These are phyloP conservation scores for Chlorella vulgaris DNA, from an alignment of 139 green algal genomes.

Conservation along the genomic window DNA sequence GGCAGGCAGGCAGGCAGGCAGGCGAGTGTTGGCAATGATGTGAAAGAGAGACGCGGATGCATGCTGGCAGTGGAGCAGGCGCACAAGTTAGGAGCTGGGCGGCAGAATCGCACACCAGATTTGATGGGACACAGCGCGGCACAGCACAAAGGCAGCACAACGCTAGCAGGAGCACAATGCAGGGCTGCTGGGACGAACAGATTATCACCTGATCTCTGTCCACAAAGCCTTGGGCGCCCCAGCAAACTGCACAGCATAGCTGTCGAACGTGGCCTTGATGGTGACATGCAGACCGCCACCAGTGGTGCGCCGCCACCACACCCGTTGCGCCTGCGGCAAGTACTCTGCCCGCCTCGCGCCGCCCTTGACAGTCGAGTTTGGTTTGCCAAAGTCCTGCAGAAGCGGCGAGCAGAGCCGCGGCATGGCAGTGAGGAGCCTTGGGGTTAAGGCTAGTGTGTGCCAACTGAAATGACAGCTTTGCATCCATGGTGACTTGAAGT, in stretches of 20 bases:
- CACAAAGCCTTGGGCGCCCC: constrained; percentile 49
- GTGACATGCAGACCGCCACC: constrained; percentile 31
- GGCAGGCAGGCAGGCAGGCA: background rate
- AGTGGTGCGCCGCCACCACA: constrained; percentile 8
- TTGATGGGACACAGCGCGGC: too few species aligned
- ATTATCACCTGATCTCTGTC: constrained; percentile 42
- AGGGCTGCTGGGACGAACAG: background rate
- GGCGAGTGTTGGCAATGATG: background rate
- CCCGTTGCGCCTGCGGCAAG: background rate
- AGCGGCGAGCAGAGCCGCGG: background rate
- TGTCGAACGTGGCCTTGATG: constrained; percentile 17
- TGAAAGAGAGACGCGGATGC: too few species aligned
- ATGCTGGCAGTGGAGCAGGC: too few species aligned
- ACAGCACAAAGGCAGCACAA: too few species aligned
- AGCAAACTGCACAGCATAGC: constrained; percentile 16
- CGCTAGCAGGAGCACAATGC: background rate
- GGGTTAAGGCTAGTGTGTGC: background rate
- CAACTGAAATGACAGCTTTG: background rate
- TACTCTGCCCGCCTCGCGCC: constrained; percentile 22
- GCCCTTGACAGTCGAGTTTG: constrained; percentile 36
- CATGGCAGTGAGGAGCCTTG: background rate
- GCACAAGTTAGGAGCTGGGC: too few species aligned
- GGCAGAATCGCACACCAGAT: too few species aligned
- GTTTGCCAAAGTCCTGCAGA: constrained; percentile 64
- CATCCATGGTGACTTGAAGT: too few species aligned